Conservation (phyloP, 1,284 basidiomycete species). For the Melampsora americana region DNA sequence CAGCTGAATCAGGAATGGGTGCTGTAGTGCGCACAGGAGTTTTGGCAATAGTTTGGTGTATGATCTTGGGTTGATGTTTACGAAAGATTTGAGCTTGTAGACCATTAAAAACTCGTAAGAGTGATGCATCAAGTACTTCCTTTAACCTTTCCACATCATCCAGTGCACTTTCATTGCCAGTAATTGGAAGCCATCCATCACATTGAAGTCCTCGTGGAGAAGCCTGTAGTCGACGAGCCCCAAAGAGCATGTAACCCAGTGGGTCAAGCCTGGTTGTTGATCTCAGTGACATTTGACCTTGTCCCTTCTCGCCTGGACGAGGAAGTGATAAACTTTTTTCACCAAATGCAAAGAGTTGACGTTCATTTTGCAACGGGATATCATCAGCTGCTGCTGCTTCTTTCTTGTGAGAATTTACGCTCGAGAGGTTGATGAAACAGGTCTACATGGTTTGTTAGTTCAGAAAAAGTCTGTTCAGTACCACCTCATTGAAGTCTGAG, state of each 20-base stretch:
- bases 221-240: slow-evolving; percentile 69
- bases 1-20: slow-evolving; percentile 7
- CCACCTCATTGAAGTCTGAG: not conserved
- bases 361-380: slow-evolving; percentile 54
- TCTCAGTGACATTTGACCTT: slow-evolving; percentile 43
- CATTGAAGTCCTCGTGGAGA: slow-evolving; percentile 61
- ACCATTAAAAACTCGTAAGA: slow-evolving; percentile 88
- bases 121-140: slow-evolving; percentile 73
- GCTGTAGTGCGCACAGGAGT: not conserved
- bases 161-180: slow-evolving; percentile 70
- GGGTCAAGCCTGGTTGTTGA: slow-evolving; percentile 67
- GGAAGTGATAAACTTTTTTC: slow-evolving; percentile 63
- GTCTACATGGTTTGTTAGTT: not conserved
- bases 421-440: slow-evolving; percentile 41
- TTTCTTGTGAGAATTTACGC: slow-evolving; percentile 43
- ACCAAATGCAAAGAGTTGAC: slow-evolving; percentile 76
- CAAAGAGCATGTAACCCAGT: slow-evolving; percentile 87
- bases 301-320: slow-evolving; percentile 37
- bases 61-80: slow-evolving; percentile 15
- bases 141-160: slow-evolving; percentile 84
- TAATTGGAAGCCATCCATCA: slow-evolving; percentile 85
- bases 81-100: slow-evolving; percentile 55
- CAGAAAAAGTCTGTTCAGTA: not conserved
- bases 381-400: slow-evolving; percentile 43
- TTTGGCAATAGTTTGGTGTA: not conserved